Conservation (phyloP, 2,329 filamentous ascomycete species). For the Nemania bipapillata region DNA sequence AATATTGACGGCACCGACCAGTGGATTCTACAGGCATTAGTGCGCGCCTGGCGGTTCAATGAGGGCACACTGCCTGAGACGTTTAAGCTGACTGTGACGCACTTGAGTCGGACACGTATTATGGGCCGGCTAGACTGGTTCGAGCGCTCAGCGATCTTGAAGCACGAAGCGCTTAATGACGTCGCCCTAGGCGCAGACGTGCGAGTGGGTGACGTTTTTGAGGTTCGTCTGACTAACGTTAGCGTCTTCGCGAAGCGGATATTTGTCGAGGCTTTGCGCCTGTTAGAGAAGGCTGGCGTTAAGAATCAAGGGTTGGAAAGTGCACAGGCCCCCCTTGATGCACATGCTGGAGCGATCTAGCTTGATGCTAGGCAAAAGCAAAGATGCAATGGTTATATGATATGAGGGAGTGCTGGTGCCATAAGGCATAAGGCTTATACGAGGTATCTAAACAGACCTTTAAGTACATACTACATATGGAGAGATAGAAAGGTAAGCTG, state of each 20-base stretch:
- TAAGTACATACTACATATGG: background rate
- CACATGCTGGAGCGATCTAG: background rate
- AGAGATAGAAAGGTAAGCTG: background rate
- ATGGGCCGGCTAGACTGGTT: conserved; percentile 64
- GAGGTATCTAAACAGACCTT: background rate
- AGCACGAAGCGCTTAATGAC: conserved; percentile 54
- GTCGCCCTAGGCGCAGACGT: conserved; percentile 57
- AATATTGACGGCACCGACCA: conserved; percentile 59
- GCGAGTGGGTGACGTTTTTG: conserved; percentile 63
- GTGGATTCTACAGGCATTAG: conserved; percentile 69
- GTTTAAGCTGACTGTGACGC: conserved; percentile 61
- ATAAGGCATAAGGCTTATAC: background rate
- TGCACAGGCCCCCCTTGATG: background rate
- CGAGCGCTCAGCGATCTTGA: conserved; percentile 58
- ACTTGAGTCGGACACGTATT: conserved; percentile 52
- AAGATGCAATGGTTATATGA: background rate
- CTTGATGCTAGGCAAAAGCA: background rate
- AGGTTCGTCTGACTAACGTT: conserved; percentile 65
- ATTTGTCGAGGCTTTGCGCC: conserved; percentile 58
- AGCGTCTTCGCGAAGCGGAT: conserved; percentile 62
- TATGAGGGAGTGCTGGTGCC: background rate
- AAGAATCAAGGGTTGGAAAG: background rate
- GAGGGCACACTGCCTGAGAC: conserved; percentile 60
- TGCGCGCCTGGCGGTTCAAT: conserved; percentile 68
- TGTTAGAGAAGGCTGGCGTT: conserved; percentile 40